phyloP scores from a whole-genome alignment of 257 asterid species.

The Solanum chilense region DNA sequence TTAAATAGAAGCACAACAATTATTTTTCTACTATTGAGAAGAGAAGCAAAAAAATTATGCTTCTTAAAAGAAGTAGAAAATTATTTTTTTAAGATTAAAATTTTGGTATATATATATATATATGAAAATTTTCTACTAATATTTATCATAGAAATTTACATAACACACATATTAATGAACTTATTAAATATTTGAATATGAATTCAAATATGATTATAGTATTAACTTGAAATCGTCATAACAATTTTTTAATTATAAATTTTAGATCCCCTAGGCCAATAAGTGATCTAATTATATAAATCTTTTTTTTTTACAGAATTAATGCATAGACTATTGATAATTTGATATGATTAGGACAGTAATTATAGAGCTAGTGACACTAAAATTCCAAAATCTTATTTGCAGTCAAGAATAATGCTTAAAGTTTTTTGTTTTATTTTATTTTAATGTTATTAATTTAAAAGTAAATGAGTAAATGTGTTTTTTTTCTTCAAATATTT shows the following conservation, averaged over 20 bases:
- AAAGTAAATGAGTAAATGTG: background rate
- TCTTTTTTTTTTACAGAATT: background rate
- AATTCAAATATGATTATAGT: background rate
- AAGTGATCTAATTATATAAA: background rate
- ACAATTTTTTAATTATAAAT: too few relatives aligned
- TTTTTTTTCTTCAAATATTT: background rate
- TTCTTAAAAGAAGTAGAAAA: too few relatives aligned
- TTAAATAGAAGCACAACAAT: rapidly evolving
- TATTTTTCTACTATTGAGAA: too few relatives aligned
- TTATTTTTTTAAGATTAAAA: too few relatives aligned
- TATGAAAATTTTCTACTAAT: too few relatives aligned
- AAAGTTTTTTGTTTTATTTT: background rate
- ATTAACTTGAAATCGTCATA: background rate
- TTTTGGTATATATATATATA: too few relatives aligned
- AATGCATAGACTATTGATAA: background rate
- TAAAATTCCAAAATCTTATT: background rate
- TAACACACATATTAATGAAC: too few relatives aligned
- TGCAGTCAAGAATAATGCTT: background rate
- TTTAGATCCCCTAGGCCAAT: too few relatives aligned
- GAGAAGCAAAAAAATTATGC: too few relatives aligned
- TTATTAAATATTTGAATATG: too few relatives aligned
- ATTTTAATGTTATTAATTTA: background rate
- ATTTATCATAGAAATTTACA: too few relatives aligned
- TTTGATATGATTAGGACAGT: background rate
- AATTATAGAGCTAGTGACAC: background rate